Evolutionary conservation across 129 eudicot genomes (phyloP), one percentile per base, ranked within the genome.

Genomic region (Rutidosis leptorrhynchoides): DNA sequence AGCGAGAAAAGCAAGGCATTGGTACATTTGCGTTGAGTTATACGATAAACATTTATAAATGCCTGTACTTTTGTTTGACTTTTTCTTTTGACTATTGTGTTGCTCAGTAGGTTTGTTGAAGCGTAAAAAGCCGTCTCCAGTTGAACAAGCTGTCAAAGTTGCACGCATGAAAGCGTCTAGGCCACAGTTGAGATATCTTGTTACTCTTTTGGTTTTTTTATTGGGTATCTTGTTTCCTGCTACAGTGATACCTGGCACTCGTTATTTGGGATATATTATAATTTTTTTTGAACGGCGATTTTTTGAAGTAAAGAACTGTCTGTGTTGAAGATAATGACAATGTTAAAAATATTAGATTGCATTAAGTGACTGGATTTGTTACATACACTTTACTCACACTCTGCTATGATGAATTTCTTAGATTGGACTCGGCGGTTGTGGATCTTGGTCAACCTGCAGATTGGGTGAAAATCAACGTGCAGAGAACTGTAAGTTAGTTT

Each of bases 401-500:
- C 46, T 40, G 66, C 40, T 51, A 20, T 40, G 10, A 23, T 62
- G 49, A 59, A 46, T 78, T 42, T 78, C 29, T 60, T 84, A 92
- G 98, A 43, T 42, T 79, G 74, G 95, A 85, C 21, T 64, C 80
- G 3, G 74, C 72, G 77, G 95, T 88, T 25, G 84, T 83, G 58
- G 98, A 92, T 71, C 55, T 85, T 76, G 98, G 98, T 26, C 80
- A 87, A 46, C 90, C 98, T 73, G 95, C 96, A 68, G 98, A 92
- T 67, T 92, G 96, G 96, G 96, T 92, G 80, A 92, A 85, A 80
- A 81, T 92, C 56, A 92, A 92, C 48, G 96, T 88, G 67, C 96
- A 86, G 58, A 86, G 72, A 77, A 92, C 96, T 65, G 98, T 84
- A 82, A 60, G 89, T 78, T 78, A 55, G 74, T 74, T 25, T 26